phyloP scores from a whole-genome alignment of 805 yeast species.

The Starmerella davenportii region DNA sequence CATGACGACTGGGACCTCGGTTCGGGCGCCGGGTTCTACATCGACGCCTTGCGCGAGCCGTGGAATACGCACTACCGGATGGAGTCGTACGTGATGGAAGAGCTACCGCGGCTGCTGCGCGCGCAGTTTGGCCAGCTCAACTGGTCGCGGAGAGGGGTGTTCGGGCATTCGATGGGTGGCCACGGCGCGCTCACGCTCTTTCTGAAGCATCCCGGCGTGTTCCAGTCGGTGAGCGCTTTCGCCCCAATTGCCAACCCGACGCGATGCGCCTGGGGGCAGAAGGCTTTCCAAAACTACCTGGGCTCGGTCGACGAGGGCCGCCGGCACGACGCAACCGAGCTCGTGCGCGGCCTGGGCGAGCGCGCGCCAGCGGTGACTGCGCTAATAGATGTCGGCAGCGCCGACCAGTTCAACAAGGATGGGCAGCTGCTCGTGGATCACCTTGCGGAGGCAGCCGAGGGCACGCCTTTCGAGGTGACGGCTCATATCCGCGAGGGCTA shows the following conservation, averaged over 20 bases:
- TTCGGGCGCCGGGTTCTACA: slow-evolving; percentile 85
- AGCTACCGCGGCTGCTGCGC: slow-evolving; percentile 39
- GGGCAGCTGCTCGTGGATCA: slow-evolving; percentile 61
- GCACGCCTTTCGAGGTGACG: slow-evolving; percentile 39
- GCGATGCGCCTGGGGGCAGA: slow-evolving; percentile 70
- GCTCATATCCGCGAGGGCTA: slow-evolving; percentile 57
- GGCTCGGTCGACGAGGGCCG: slow-evolving; percentile 41
- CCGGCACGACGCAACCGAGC: slow-evolving; percentile 67
- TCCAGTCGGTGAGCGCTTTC: slow-evolving; percentile 71
- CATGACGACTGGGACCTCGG: slow-evolving; percentile 82
- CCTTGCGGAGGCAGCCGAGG: slow-evolving; percentile 42
- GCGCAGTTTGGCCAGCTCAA: slow-evolving; percentile 32
- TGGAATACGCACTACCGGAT: slow-evolving; percentile 61
- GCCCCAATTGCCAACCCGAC: slow-evolving; percentile 77
- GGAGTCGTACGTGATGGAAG: slow-evolving; percentile 68
- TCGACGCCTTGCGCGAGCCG: slow-evolving; percentile 62
- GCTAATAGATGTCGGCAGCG: slow-evolving; percentile 66
- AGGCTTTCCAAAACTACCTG: slow-evolving; percentile 63
- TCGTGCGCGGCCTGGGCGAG: slow-evolving; percentile 34
- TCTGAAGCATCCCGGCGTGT: slow-evolving; percentile 50
- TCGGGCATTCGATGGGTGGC: slow-evolving; percentile 99
- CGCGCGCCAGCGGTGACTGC: slow-evolving; percentile 35
- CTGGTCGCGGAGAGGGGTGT: slow-evolving; percentile 40
- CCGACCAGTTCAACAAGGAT: slow-evolving; percentile 50
- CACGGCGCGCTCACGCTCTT: slow-evolving; percentile 69